A percentile compares a stretch with the other conserved stretches of the same genome.
These are phyloP conservation scores for Avena eriantha DNA, from an alignment of 176 grass and related monocot species.

Conservation along the genomic window DNA sequence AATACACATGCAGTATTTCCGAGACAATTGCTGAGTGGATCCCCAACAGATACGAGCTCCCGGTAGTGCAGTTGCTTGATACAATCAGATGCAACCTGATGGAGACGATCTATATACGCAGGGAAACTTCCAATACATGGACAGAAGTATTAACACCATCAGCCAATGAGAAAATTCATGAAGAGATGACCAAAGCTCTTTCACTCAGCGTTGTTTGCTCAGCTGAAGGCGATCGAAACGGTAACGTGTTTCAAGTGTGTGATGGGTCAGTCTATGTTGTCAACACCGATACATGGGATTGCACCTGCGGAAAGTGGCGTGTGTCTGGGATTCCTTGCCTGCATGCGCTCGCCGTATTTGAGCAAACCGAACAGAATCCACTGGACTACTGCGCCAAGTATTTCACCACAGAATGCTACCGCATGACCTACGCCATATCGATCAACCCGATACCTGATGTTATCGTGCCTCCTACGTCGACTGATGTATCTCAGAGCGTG, in stretches of 20 bases:
- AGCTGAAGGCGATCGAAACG: conserved; percentile 37
- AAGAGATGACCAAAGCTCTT: conserved; percentile 59
- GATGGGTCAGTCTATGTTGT: conserved; percentile 60
- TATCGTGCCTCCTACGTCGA: conserved; percentile 44
- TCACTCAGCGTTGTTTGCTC: conserved; percentile 68
- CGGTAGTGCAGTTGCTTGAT: conserved; percentile 73
- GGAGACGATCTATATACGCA: conserved; percentile 68
- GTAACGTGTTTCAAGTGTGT: conserved; percentile 70
- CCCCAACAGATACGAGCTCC: conserved; percentile 63
- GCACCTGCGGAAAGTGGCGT: conserved; percentile 73
- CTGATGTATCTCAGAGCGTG: conserved; percentile 33
- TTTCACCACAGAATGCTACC: conserved; percentile 68
- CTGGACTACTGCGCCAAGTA: conserved; percentile 78
- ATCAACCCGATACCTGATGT: conserved; percentile 78
- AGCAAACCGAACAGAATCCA: conserved; percentile 44
- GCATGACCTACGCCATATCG: conserved; percentile 57
- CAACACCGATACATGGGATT: conserved; percentile 69
- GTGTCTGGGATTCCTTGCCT: conserved; percentile 66
- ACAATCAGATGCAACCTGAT: conserved; percentile 70
- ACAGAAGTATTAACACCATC: conserved; percentile 47
- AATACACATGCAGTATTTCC: conserved; percentile 59
- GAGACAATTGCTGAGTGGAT: conserved; percentile 70
- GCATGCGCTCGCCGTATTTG: conserved; percentile 65
- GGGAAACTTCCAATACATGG: conserved; percentile 64
- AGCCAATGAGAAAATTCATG: conserved; percentile 67